phyloP scores from a whole-genome alignment of 148 eudicot genomes.

The Dysphania ambrosioides region DNA sequence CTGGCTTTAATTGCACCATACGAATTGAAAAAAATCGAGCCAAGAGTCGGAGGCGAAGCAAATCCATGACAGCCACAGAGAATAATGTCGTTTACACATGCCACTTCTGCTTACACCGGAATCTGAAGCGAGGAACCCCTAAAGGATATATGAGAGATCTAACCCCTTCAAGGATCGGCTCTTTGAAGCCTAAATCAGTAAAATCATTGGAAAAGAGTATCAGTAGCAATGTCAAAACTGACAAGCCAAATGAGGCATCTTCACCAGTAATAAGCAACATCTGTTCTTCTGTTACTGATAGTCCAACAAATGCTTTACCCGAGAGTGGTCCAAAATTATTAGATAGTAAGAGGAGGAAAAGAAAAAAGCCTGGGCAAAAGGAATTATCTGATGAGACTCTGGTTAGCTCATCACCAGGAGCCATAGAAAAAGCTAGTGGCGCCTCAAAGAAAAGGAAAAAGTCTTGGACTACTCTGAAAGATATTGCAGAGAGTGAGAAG shows the following conservation, averaged over 20 bases:
- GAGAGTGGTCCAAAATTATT: conserved; percentile 37
- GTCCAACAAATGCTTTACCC: conserved; percentile 38
- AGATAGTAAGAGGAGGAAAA: conserved; percentile 57
- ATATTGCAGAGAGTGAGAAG: conserved; percentile 60
- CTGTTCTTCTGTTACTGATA: conserved; percentile 2
- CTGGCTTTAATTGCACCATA: conserved; percentile 72
- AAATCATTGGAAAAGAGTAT: conserved; percentile 16
- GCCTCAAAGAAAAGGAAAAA: conserved; percentile 50
- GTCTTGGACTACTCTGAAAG: conserved; percentile 73
- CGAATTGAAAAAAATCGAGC: conserved; percentile 62
- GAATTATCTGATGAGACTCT: conserved; percentile 33
- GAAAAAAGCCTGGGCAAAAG: conserved; percentile 50
- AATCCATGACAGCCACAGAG: conserved; percentile 29
- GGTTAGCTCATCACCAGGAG: conserved; percentile 26
- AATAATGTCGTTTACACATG: conserved; percentile 68
- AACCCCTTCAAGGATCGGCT: conserved; percentile 43
- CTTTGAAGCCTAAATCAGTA: conserved; percentile 16
- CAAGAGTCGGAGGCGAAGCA: conserved; percentile 38
- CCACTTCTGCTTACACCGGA: conserved; percentile 66
- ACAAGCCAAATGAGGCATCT: conserved; percentile 20
- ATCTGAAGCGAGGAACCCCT: conserved; percentile 75
- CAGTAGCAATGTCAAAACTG: conserved; percentile 5
- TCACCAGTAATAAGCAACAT: conserved; percentile 22
- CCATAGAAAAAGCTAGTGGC: conserved; percentile 30
- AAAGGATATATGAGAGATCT: conserved; percentile 56